These are phyloP conservation scores for Pleomassaria siparia DNA, from an alignment of 2,329 filamentous ascomycete species.

Conservation along the genomic window DNA sequence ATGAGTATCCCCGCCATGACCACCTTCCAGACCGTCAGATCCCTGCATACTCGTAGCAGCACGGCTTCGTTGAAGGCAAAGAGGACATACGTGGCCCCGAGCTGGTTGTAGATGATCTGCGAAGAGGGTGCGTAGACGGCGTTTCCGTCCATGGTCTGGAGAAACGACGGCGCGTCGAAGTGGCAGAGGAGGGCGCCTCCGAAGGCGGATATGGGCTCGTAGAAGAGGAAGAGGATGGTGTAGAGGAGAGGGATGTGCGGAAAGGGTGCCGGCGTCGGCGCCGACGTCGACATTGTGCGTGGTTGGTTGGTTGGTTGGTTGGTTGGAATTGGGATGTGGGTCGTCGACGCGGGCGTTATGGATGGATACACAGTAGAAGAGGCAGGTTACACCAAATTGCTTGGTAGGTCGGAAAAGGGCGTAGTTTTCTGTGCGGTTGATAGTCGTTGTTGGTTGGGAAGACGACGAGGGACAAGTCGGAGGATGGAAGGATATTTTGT, in stretches of 20 bases:
- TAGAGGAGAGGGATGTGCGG: constrained; percentile 60
- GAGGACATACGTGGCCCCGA: constrained; percentile 74
- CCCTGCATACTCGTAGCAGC: constrained; percentile 67
- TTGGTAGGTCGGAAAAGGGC: no score
- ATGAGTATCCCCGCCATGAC: constrained; percentile 68
- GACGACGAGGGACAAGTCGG: no score
- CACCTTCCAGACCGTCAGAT: constrained; percentile 68
- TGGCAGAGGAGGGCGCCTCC: constrained; percentile 56
- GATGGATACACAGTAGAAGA: no score
- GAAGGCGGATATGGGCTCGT: constrained; percentile 62
- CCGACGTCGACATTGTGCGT: neutral
- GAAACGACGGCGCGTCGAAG: constrained; percentile 57
- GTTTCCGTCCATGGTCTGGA: constrained; percentile 61
- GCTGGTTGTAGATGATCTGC: constrained; percentile 65
- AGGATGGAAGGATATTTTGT: no score
- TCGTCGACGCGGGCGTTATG: neutral
- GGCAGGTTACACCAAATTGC: no score
- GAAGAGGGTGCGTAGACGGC: constrained; percentile 41
- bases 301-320: neutral
- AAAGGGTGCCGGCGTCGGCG: constrained; percentile 3
- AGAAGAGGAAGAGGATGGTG: constrained; percentile 70
- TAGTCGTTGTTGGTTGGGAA: no score
- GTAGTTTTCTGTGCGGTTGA: no score
- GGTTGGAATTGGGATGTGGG: neutral
- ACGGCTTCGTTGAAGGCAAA: constrained; percentile 77